A percentile compares a stretch with the other conserved stretches of the same genome.
Evolutionary conservation across 2,329 filamentous ascomycete genomes (phyloP).

Genomic region (Venturia pyrina): DNA sequence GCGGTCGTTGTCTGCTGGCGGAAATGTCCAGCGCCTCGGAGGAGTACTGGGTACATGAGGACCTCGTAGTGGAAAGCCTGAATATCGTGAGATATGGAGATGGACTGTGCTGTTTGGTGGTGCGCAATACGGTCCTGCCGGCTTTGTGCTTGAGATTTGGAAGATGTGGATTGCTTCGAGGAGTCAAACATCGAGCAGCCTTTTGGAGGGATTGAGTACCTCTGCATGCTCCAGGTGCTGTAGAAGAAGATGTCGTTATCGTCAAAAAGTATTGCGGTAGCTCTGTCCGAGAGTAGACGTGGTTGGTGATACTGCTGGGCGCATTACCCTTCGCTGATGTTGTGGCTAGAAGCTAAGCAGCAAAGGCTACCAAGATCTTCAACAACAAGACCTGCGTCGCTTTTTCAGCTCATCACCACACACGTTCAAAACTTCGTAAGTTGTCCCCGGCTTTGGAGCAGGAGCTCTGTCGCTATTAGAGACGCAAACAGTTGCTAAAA

Average conservation of each 20-base stretch:
- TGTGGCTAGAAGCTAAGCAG: not conserved
- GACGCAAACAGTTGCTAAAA: not conserved
- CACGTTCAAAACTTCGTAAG: not conserved
- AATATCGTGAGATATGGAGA: not conserved
- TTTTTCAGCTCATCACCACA: not conserved
- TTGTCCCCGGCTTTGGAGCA: not conserved
- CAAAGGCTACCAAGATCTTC: not conserved
- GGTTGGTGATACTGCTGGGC: not conserved
- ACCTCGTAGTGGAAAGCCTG: not conserved
- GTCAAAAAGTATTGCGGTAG: not conserved
- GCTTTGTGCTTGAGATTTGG: not conserved
- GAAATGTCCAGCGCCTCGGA: not conserved
- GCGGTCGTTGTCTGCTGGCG: not conserved
- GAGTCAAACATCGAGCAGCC: not conserved
- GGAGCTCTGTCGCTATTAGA: not conserved
- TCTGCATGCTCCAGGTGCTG: not conserved
- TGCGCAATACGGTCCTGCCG: not conserved
- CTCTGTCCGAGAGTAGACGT: not conserved
- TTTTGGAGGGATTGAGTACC: not conserved
- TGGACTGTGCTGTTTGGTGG: not conserved
- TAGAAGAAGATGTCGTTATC: not conserved
- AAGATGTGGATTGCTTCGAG: not conserved
- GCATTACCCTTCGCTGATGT: not conserved
- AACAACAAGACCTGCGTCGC: not conserved
- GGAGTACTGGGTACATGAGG: not conserved